Evolutionary conservation across 2,329 filamentous ascomycete species (phyloP), one percentile per base, ranked within the genome.

Genomic region (Sclerotinia nivalis): DNA sequence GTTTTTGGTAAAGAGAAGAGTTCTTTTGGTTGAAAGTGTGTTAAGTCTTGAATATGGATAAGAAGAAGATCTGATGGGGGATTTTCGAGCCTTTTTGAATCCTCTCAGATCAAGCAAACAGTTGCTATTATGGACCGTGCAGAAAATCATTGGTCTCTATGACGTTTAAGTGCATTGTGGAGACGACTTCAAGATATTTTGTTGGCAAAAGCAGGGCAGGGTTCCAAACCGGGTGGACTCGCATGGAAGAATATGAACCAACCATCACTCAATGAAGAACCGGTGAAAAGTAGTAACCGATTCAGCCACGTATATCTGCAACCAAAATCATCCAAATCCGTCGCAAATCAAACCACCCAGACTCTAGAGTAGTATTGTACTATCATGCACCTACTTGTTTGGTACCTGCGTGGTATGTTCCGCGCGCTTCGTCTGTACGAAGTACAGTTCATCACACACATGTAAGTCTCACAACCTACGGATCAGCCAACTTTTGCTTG

Each of bases 391-490:
- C 45, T 64, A 18, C 22, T 37, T 50, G 20, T 49, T 62, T 64
- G 47, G 60, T 64, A 64, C 60, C 60, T 64, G 60, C 60, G 49
- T 64, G 60, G 31, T 64, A 64, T 64, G 22, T 50, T 52, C 60
- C 47, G 22, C 47, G 56, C 34, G 60, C 60, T 52, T 64, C 60
- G 15, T n/a, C 15, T 40, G 15, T 34, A 50, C 31, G 13, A 64
- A n/a, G 22, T 40, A 50, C 60, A 64, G 31, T 64, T 64, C 60
- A 64, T 64, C 60, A 64, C 45, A 49, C 45, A 50, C 60, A 64
- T 50, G 43, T 49, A 50, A 62, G 60, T 62, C 60, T 62, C 60
- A 37, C 43, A 62, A 50, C 22, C 20, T 37, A 50, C 45, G 13
- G 49, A 34, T 50, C 45, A 62, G 60, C 45, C 22, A 62, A 50